phyloP scores from a whole-genome alignment of 306 rosid species.

The Rosa multiflora region DNA sequence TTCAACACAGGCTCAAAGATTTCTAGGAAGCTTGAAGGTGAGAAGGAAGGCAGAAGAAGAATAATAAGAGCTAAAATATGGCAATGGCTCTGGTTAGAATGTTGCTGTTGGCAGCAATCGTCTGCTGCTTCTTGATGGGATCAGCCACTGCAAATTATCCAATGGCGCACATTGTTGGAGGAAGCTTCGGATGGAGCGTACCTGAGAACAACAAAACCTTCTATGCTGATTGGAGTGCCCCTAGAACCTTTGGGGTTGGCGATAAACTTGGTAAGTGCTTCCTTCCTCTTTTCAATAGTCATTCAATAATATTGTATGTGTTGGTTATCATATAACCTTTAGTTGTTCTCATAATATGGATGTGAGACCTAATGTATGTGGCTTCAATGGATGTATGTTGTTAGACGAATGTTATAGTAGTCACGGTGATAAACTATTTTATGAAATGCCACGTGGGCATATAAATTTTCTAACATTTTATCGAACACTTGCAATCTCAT shows the following conservation, averaged over 20 bases:
- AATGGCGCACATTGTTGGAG: constrained; percentile 63
- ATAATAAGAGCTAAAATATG: constrained; percentile 17
- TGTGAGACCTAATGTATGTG: neutral
- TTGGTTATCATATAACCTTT: too few species aligned
- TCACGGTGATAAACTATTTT: neutral
- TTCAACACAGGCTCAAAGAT: constrained; percentile 24
- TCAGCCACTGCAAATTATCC: constrained; percentile 27
- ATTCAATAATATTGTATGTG: neutral
- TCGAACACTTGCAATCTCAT: neutral
- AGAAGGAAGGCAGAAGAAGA: neutral
- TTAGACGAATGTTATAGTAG: neutral
- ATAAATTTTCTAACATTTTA: neutral
- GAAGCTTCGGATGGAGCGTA: constrained; percentile 53
- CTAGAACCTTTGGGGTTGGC: constrained; percentile 53
- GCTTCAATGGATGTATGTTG: neutral
- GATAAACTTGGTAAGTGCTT: constrained; percentile 54
- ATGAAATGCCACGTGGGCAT: too few species aligned
- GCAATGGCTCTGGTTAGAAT: constrained; percentile 25
- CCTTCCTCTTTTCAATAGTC: neutral
- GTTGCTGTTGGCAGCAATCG: constrained; percentile 22
- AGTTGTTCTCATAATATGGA: neutral
- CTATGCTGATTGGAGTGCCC: constrained; percentile 53
- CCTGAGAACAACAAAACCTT: constrained; percentile 34
- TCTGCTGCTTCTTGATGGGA: constrained; percentile 31
- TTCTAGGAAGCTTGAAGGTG: neutral